Evolutionary conservation across 2,329 filamentous ascomycete species (phyloP).

Genomic region (Fusarium odoratissimum): DNA sequence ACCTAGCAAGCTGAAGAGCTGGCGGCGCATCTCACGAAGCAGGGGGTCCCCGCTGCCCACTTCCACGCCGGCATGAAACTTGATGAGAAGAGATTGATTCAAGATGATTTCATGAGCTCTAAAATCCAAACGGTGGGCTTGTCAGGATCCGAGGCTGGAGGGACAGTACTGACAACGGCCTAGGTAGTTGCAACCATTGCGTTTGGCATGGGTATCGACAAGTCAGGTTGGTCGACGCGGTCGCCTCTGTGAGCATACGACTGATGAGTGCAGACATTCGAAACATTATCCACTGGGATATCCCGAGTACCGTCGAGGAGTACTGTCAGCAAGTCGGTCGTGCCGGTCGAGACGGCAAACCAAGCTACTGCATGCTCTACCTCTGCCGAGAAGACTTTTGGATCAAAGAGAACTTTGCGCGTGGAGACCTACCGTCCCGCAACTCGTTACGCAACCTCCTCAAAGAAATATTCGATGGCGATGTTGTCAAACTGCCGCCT

Average conservation of each 20-base stretch:
- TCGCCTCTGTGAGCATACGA: rapidly evolving
- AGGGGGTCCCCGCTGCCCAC: slow-evolving; percentile 56
- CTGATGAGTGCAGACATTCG: slow-evolving; percentile 56
- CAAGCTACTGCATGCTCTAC: slow-evolving; percentile 68
- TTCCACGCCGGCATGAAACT: slow-evolving; percentile 65
- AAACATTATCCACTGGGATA: slow-evolving; percentile 65
- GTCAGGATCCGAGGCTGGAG: rapidly evolving
- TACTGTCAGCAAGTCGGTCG: slow-evolving; percentile 69
- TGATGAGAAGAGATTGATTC: slow-evolving; percentile 57
- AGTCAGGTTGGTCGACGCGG: slow-evolving; percentile 46
- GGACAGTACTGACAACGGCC: not conserved
- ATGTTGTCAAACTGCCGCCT: slow-evolving; percentile 27
- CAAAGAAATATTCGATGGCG: slow-evolving; percentile 60
- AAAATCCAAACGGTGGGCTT: slow-evolving; percentile 51
- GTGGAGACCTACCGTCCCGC: slow-evolving; percentile 68
- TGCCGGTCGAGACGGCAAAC: slow-evolving; percentile 64
- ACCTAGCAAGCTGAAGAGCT: slow-evolving; percentile 57
- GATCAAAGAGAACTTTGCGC: slow-evolving; percentile 68
- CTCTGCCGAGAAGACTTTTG: slow-evolving; percentile 68
- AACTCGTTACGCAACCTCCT: slow-evolving; percentile 61
- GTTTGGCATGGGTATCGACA: slow-evolving; percentile 71
- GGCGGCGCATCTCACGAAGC: slow-evolving; percentile 50
- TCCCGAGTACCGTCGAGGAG: slow-evolving; percentile 64
- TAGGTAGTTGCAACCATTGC: slow-evolving; percentile 63
- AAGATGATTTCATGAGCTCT: slow-evolving; percentile 64